Percentiles rank a stretch among this genome's conserved stretches.
These are phyloP conservation scores for Astragalus membranaceus DNA, from an alignment of 306 rosid genomes.

Conservation along the genomic window DNA sequence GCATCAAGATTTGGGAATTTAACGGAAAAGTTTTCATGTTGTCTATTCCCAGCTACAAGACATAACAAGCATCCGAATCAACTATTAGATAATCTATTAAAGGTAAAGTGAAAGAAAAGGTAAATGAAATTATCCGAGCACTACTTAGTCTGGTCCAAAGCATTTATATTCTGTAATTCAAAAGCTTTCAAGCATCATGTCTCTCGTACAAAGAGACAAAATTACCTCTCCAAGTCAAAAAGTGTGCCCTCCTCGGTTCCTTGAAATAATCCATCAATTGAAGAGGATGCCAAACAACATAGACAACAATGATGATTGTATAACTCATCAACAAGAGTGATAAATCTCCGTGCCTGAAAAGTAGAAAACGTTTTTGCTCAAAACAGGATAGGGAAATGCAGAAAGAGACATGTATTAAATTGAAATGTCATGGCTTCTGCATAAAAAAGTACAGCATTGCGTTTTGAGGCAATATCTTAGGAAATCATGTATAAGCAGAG, in stretches of 20 bases:
- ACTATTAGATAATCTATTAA: conserved; percentile 2
- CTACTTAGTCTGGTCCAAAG: neutral
- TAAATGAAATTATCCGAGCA: neutral
- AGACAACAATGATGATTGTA: conserved; percentile 89
- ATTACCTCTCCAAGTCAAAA: conserved; percentile 88
- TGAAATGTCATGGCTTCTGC: no score
- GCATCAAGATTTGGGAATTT: neutral
- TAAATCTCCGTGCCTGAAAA: conserved; percentile 81
- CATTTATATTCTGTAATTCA: neutral
- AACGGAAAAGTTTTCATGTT: neutral
- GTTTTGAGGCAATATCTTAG: no score
- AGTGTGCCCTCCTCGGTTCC: conserved; percentile 95
- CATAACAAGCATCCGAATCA: conserved; percentile 7
- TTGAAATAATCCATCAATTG: conserved; percentile 88
- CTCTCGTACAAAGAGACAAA: conserved; percentile 8
- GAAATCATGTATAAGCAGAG: no score
- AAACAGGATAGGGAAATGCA: conserved; percentile 4
- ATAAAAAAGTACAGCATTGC: no score
- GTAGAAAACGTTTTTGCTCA: neutral
- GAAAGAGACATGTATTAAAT: conserved; percentile 1
- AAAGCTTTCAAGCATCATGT: conserved; percentile 4
- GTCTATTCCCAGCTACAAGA: neutral
- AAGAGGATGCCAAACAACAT: conserved; percentile 70
- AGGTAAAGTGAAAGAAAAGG: neutral
- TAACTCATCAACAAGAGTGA: conserved; percentile 87